Percentiles rank a stretch among this genome's conserved stretches.
phyloP scores from a whole-genome alignment of 352 stramenopile genomes.

The Aphanomyces cochlioides region DNA sequence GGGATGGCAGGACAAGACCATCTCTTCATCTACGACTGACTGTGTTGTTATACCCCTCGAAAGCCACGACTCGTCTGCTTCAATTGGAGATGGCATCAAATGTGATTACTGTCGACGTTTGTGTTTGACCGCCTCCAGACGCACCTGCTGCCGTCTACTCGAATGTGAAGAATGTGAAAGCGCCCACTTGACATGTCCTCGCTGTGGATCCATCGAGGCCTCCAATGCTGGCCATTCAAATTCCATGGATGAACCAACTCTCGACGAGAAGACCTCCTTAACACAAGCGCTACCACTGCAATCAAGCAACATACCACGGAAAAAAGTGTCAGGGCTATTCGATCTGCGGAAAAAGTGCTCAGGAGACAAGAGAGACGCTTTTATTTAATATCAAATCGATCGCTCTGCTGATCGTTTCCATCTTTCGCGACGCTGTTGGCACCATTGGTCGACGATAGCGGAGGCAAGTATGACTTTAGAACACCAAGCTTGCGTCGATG shows the following conservation, averaged over 20 bases:
- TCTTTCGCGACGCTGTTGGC: not conserved
- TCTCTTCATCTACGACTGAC: not conserved
- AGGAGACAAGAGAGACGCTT: not conserved
- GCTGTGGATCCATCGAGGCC: not conserved
- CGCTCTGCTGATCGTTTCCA: not conserved
- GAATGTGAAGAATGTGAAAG: conserved; percentile 20
- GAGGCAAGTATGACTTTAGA: conserved; percentile 59
- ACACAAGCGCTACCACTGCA: not conserved
- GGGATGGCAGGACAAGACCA: not conserved
- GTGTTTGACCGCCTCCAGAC: not conserved
- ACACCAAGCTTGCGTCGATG: conserved; percentile 63
- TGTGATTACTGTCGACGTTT: not conserved
- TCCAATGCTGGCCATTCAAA: not conserved
- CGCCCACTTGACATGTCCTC: not conserved
- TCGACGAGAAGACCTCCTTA: no score
- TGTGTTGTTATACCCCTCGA: no score
- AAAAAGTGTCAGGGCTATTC: not conserved
- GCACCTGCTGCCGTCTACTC: not conserved
- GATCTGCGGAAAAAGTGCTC: not conserved
- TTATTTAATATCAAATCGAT: conserved; percentile 20
- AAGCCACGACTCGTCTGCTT: no score
- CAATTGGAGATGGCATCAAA: no score
- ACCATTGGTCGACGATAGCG: not conserved
- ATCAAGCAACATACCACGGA: not conserved
- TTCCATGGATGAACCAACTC: not conserved